Percentiles rank a stretch among this genome's conserved stretches.
These are phyloP conservation scores for Aspergillus fumigatus DNA, from an alignment of 2,329 filamentous ascomycete species.

Conservation along the genomic window DNA sequence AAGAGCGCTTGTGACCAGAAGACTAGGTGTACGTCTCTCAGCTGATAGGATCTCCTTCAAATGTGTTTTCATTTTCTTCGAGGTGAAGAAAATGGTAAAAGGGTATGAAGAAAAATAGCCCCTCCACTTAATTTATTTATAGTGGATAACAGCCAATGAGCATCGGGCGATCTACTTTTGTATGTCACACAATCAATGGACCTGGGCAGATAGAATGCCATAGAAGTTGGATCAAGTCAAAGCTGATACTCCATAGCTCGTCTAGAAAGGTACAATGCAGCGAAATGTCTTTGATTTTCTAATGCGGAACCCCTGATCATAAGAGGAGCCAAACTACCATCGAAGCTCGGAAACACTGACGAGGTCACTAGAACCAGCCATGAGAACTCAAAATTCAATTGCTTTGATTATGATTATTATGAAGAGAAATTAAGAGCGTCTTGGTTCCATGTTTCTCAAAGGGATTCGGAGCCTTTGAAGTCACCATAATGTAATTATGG, in stretches of 20 bases:
- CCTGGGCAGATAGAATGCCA: conserved; percentile 15
- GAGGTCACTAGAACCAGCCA: background rate
- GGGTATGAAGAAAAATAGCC: conserved; percentile 1
- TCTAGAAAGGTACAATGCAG: background rate
- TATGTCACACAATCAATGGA: conserved; percentile 19
- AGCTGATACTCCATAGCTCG: background rate
- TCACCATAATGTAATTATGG: conserved; percentile 4
- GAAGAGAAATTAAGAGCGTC: background rate
- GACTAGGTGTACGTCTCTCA: no score
- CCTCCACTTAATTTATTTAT: conserved; percentile 18
- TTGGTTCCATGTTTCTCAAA: background rate
- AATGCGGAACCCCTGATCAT: background rate
- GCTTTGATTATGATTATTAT: background rate
- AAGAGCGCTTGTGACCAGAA: background rate
- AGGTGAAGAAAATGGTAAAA: background rate
- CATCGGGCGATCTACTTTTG: conserved; percentile 17
- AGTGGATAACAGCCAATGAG: conserved; percentile 14
- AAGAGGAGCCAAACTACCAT: background rate
- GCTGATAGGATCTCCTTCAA: background rate
- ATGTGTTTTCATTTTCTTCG: background rate
- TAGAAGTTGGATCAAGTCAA: conserved; percentile 5
- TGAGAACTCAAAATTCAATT: background rate
- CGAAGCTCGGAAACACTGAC: background rate
- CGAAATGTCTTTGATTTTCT: background rate
- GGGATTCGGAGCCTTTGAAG: background rate